These are phyloP conservation scores for Neurospora sp. DNA, from an alignment of 2,329 filamentous ascomycete species.

Conservation along the genomic window DNA sequence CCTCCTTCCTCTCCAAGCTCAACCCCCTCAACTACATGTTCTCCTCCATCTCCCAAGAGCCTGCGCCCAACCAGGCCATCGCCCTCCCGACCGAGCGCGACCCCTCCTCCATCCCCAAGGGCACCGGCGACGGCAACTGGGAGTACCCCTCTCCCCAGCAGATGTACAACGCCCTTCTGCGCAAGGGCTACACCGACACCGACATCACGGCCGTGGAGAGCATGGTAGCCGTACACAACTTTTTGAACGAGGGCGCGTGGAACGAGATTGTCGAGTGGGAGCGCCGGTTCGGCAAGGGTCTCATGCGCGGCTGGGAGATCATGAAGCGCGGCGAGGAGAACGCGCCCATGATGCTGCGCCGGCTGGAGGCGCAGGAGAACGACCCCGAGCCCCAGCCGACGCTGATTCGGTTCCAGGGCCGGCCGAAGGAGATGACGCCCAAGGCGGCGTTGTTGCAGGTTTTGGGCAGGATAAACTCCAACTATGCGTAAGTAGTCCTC, in stretches of 20 bases:
- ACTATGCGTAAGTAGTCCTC: conserved; percentile 55
- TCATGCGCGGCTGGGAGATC: conserved; percentile 61
- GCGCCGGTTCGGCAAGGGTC: conserved; percentile 66
- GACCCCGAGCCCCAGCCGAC: conserved; percentile 52
- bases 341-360: conserved; percentile 23
- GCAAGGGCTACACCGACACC: conserved; percentile 93
- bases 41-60: conserved; percentile 69
- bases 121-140: conserved; percentile 72
- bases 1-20: conserved; percentile 44
- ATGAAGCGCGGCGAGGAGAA: conserved; percentile 68
- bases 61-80: conserved; percentile 61
- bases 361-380: conserved; percentile 34
- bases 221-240: conserved; percentile 98
- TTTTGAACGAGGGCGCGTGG: conserved; percentile 96
- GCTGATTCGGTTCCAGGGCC: conserved; percentile 77
- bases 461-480: conserved; percentile 64
- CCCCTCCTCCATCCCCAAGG: conserved; percentile 82
- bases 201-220: conserved; percentile 86
- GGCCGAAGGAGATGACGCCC: conserved; percentile 81
- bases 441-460: conserved; percentile 80
- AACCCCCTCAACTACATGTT: conserved; percentile 94
- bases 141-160: conserved; percentile 98
- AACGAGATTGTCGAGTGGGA: conserved; percentile 93
- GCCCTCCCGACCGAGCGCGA: conserved; percentile 73
- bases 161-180: conserved; percentile 97